Percentiles rank a stretch among this genome's conserved stretches.
These are phyloP conservation scores for Tulasnella sp. DNA, from an alignment of 768 basidiomycete species.

Conservation along the genomic window DNA sequence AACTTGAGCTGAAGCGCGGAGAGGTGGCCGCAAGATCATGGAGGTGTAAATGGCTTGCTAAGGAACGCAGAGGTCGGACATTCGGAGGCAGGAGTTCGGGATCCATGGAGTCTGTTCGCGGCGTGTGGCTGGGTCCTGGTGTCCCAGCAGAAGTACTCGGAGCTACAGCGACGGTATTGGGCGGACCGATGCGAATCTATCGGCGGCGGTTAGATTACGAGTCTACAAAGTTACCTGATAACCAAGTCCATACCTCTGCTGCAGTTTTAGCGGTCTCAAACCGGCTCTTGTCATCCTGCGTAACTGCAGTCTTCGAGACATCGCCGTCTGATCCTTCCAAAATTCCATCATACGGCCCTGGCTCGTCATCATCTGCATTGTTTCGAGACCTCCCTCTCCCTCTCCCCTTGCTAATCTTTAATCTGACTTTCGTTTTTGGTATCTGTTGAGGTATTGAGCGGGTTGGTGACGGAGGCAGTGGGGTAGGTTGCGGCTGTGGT, in stretches of 20 bases:
- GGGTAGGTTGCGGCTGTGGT: neutral
- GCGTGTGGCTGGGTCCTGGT: constrained; percentile 31
- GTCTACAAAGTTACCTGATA: constrained; percentile 1
- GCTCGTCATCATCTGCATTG: constrained; percentile 30
- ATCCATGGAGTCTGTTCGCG: constrained; percentile 28
- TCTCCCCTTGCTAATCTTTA: constrained; percentile 27
- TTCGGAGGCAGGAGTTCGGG: neutral
- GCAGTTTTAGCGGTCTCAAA: constrained; percentile 65
- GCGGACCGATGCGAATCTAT: constrained; percentile 12
- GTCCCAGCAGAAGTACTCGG: neutral
- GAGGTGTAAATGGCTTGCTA: constrained; percentile 28
- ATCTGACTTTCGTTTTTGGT: neutral
- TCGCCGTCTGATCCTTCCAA: constrained; percentile 63
- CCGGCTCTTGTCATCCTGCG: constrained; percentile 49
- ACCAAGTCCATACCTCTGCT: constrained; percentile 56
- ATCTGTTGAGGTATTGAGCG: neutral
- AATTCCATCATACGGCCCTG: constrained; percentile 78
- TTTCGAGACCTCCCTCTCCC: constrained; percentile 36
- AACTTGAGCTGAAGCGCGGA: constrained; percentile 55
- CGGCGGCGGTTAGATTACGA: neutral
- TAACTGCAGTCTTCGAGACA: constrained; percentile 57
- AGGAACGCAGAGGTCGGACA: constrained; percentile 20
- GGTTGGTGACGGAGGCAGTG: neutral
- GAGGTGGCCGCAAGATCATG: constrained; percentile 27
- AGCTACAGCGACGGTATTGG: neutral